Percentiles rank a stretch among this genome's conserved stretches.
Conservation (phyloP, 116 monocot genomes). For the Posidonia oceanica region DNA sequence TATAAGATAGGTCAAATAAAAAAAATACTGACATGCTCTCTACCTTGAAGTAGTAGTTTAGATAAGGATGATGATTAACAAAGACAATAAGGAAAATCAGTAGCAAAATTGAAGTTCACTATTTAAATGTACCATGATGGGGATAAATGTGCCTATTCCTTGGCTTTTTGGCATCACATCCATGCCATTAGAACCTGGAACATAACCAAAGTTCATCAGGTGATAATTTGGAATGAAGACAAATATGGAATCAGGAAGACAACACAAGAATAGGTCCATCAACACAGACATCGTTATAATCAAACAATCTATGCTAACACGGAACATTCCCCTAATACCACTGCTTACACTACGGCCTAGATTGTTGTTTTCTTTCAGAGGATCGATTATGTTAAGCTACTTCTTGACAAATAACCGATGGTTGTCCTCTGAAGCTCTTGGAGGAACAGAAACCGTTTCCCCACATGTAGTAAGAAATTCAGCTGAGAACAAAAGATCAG, state of each 20-base stretch:
- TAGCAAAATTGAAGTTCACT: neutral
- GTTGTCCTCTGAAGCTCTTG: conserved; percentile 17
- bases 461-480: conserved; percentile 35
- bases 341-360: conserved; percentile 77
- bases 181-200: neutral
- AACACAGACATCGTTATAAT: neutral
- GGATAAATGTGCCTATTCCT: conserved; percentile 3
- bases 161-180: neutral
- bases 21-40: too few species aligned
- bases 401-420: conserved; percentile 32
- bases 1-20: neutral
- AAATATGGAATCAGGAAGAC: neutral
- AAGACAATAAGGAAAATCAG: too few species aligned
- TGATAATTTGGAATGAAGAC: conserved; percentile 6
- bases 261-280: neutral
- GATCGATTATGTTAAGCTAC: conserved; percentile 79
- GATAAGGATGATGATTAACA: too few species aligned
- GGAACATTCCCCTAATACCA: conserved; percentile 21
- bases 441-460: conserved; percentile 20
- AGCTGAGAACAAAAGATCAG: conserved; percentile 20
- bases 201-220: neutral
- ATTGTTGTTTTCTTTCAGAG: conserved; percentile 70
- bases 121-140: neutral
- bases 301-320: neutral
- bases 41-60: too few species aligned